Evolutionary conservation across 2,329 filamentous ascomycete species (phyloP).

Genomic region (Penicillium sp.): DNA sequence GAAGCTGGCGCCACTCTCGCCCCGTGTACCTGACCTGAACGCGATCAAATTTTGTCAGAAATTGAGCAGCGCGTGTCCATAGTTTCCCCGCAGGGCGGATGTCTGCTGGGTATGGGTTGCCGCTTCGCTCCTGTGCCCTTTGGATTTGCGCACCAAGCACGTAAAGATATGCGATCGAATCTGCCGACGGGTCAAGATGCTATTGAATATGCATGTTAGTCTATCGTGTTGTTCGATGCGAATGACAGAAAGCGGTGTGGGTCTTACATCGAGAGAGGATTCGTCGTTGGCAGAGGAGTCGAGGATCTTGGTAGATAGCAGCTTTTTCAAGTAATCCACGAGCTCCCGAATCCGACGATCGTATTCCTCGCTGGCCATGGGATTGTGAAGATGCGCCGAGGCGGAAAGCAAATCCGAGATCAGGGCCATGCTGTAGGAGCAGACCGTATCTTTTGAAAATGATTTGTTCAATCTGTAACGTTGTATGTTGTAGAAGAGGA

Average conservation of each 20-base stretch:
- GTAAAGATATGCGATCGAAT: conserved; percentile 62
- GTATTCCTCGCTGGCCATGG: conserved; percentile 44
- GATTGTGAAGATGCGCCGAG: conserved; percentile 34
- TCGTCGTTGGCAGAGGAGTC: conserved; percentile 31
- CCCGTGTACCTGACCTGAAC: conserved; percentile 49
- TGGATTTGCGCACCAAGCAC: conserved; percentile 54
- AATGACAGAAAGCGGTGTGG: background rate
- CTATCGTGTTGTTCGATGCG: background rate
- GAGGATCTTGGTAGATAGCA: conserved; percentile 34
- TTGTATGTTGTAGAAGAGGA: background rate
- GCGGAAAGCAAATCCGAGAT: conserved; percentile 14
- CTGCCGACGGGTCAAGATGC: conserved; percentile 55
- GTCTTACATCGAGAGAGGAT: conserved; percentile 38
- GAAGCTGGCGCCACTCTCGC: conserved; percentile 38
- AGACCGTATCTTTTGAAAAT: background rate
- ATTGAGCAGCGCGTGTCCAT: conserved; percentile 53
- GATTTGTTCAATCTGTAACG: background rate
- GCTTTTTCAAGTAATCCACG: conserved; percentile 39
- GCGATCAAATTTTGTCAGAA: conserved; percentile 56
- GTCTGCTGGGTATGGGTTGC: conserved; percentile 38
- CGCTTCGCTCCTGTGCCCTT: conserved; percentile 35
- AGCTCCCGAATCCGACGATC: conserved; percentile 46
- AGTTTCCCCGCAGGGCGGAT: conserved; percentile 47
- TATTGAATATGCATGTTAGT: conserved; percentile 1
- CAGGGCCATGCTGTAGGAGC: conserved; percentile 11